Conservation (phyloP, 139 green algal genomes). For the Asterochloris sp. region DNA sequence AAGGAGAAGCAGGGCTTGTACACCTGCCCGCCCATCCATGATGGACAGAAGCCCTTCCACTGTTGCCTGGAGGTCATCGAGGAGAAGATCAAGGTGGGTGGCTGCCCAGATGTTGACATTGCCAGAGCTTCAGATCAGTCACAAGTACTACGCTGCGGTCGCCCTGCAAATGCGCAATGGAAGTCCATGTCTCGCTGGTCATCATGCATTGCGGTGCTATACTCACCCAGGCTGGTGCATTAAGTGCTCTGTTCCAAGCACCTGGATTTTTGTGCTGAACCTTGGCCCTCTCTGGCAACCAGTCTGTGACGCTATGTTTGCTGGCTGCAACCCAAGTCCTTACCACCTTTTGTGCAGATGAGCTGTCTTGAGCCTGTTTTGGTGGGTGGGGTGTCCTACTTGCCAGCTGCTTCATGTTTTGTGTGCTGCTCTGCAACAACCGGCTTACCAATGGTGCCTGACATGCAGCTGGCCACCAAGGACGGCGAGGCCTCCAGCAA, state of each 20-base stretch:
- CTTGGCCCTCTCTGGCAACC: too few relatives aligned
- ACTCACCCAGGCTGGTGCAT: too few relatives aligned
- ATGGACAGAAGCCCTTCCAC: slow-evolving; percentile 25
- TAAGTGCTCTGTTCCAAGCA: too few relatives aligned
- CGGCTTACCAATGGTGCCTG: background rate
- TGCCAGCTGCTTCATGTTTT: background rate
- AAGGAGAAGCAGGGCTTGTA: slow-evolving; percentile 46
- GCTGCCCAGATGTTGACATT: too few relatives aligned
- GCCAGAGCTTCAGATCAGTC: too few relatives aligned
- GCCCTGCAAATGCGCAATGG: too few relatives aligned
- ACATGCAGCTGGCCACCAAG: slow-evolving; percentile 5
- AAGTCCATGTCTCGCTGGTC: too few relatives aligned
- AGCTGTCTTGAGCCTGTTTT: background rate
- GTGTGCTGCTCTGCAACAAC: background rate
- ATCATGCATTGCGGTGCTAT: too few relatives aligned
- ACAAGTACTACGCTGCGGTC: too few relatives aligned
- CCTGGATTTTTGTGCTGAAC: too few relatives aligned
- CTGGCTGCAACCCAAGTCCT: too few relatives aligned
- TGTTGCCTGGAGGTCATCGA: slow-evolving; percentile 47
- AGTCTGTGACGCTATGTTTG: too few relatives aligned
- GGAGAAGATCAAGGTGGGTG: slow-evolving; percentile 33
- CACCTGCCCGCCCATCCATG: slow-evolving; percentile 30
- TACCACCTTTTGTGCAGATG: background rate
- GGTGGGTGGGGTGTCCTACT: background rate
- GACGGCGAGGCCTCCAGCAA: slow-evolving; percentile 6